Conservation (phyloP, 345 rosid genomes). For the Clarkia xantiana region DNA sequence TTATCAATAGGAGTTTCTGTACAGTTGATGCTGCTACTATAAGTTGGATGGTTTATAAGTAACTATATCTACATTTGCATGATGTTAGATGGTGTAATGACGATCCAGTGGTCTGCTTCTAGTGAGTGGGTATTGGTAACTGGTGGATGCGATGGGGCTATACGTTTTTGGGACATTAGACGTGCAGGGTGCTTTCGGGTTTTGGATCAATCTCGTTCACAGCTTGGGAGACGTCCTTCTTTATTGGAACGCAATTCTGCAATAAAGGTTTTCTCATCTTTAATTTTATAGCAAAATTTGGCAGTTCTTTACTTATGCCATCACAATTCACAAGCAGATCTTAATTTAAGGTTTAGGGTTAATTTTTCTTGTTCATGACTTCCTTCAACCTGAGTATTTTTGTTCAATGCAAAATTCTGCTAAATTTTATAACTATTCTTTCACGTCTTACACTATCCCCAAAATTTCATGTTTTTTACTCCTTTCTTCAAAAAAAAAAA, state of each 20-base stretch:
- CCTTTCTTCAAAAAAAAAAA: too few relatives aligned
- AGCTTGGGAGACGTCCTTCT: conserved; percentile 77
- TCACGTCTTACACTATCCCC: too few relatives aligned
- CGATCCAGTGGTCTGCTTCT: conserved; percentile 90
- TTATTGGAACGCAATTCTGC: conserved; percentile 25
- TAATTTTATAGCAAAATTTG: neutral
- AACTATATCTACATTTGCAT: conserved; percentile 9
- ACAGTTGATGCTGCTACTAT: too few relatives aligned
- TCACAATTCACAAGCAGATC: too few relatives aligned
- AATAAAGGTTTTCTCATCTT: conserved; percentile 32
- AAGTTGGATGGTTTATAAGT: neutral
- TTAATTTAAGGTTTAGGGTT: too few relatives aligned
- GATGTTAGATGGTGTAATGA: conserved; percentile 76
- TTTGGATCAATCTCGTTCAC: conserved; percentile 70
- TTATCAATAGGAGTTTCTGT: too few relatives aligned
- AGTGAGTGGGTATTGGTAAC: conserved; percentile 87
- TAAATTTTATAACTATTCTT: too few relatives aligned
- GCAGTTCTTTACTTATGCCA: too few relatives aligned
- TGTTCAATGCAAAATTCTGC: too few relatives aligned
- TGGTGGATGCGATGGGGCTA: conserved; percentile 96
- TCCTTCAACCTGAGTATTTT: too few relatives aligned
- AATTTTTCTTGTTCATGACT: too few relatives aligned
- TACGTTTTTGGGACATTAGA: conserved; percentile 93
- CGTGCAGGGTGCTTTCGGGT: conserved; percentile 88
- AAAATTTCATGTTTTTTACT: too few relatives aligned